phyloP scores from a whole-genome alignment of 345 rosid species.

The Ceriops decandra region DNA sequence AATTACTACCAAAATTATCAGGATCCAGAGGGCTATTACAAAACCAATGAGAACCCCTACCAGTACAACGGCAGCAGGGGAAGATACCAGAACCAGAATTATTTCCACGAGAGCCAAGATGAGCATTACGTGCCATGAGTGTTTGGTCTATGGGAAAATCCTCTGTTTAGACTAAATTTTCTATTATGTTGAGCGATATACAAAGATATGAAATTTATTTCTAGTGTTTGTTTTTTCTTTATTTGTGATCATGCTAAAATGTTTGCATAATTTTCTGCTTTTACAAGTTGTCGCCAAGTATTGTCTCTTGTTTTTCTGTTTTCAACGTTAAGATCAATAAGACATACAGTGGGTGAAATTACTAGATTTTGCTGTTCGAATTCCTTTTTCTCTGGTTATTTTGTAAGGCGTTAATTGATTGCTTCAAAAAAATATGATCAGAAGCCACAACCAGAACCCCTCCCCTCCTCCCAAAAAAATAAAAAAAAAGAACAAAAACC shows the following conservation, averaged over 20 bases:
- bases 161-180: not conserved
- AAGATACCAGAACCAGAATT: constrained; percentile 8
- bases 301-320: not conserved
- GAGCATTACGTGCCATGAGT: constrained; percentile 13
- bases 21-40: not conserved
- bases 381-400: not conserved
- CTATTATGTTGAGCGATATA: not conserved
- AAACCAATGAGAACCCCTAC: not conserved
- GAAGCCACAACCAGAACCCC: no score
- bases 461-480: no score
- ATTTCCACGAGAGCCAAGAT: constrained; percentile 10
- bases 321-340: constrained; percentile 3
- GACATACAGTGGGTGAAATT: not conserved
- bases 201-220: not conserved
- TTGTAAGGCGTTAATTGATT: not conserved
- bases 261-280: constrained; percentile 18
- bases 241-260: not conserved
- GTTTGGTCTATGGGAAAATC: no score
- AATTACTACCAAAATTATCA: constrained; percentile 1
- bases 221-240: not conserved
- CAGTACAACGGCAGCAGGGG: not conserved
- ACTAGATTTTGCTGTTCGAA: no score
- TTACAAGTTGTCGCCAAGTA: not conserved
- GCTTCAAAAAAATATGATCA: not conserved
- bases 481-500: no score